phyloP scores from a whole-genome alignment of 257 asterid genomes.

The Capsicum rhomboideum region DNA sequence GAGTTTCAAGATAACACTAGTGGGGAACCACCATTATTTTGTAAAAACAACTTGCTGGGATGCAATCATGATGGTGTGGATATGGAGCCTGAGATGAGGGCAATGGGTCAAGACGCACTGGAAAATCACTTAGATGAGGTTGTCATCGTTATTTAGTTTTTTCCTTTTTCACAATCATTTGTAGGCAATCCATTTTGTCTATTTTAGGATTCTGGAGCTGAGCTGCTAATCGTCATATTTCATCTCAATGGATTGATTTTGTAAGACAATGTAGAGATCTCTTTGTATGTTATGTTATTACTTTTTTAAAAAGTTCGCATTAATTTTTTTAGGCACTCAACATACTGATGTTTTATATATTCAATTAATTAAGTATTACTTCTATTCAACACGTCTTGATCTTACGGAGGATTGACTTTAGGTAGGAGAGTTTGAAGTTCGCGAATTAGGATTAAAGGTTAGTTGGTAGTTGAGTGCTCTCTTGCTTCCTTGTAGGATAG shows the following conservation, averaged over 20 bases:
- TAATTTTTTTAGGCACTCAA: no score
- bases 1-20: no score
- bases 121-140: slow-evolving; percentile 23
- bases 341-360: no score
- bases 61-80: slow-evolving; percentile 5
- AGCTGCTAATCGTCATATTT: neutral
- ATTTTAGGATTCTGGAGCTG: neutral
- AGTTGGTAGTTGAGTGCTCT: no score
- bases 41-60: neutral
- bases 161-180: neutral
- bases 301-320: no score
- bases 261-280: slow-evolving; percentile 1
- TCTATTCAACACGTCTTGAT: no score
- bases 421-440: no score
- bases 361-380: no score
- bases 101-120: slow-evolving; percentile 16
- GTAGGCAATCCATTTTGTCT: neutral
- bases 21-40: slow-evolving; percentile 30
- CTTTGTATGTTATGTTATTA: neutral
- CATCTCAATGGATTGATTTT: neutral
- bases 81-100: slow-evolving; percentile 23
- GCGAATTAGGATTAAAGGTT: no score
- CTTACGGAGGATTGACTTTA: no score
- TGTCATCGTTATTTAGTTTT: slow-evolving; percentile 15
- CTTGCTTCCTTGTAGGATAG: no score